These are phyloP conservation scores for Helminthosporium solani DNA, from an alignment of 2,329 filamentous ascomycete species.

Conservation along the genomic window DNA sequence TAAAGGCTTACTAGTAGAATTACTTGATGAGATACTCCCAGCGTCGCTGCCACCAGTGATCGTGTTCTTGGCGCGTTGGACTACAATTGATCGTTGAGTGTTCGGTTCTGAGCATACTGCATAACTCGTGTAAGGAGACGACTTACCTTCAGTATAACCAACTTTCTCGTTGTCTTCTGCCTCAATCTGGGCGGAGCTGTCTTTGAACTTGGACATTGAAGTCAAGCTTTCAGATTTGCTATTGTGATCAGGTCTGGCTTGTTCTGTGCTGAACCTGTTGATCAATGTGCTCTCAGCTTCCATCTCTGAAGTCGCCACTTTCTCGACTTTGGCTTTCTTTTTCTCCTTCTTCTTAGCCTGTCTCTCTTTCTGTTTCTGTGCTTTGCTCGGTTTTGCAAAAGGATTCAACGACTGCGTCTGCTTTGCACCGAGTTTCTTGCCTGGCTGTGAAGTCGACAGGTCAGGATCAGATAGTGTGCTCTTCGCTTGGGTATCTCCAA, in stretches of 20 bases:
- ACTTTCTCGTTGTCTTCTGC: constrained; percentile 8
- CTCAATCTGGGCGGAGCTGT: background rate
- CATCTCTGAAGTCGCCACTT: constrained; percentile 6
- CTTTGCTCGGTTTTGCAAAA: constrained; percentile 29
- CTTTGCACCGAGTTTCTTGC: constrained; percentile 25
- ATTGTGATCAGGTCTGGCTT: background rate
- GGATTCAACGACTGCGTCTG: constrained; percentile 33
- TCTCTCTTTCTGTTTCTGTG: constrained; percentile 35
- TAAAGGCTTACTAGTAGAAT: background rate
- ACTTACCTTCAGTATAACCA: constrained; percentile 8
- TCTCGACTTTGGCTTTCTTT: constrained; percentile 19
- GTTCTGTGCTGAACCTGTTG: background rate
- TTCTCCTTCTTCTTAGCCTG: constrained; percentile 41
- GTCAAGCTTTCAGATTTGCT: constrained; percentile 5
- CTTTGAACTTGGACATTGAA: background rate
- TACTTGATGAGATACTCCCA: background rate
- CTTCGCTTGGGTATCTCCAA: background rate
- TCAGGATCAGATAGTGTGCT: background rate
- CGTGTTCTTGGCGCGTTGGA: background rate
- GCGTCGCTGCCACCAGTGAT: background rate
- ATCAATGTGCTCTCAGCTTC: background rate
- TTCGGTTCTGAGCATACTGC: constrained; percentile 18
- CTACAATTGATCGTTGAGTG: constrained; percentile 2
- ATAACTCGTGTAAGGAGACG: constrained; percentile 7
- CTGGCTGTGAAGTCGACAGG: background rate